A percentile compares a stretch with the other conserved stretches of the same genome.
phyloP scores from a whole-genome alignment of 139 green algal species.

The Tetraselmis striata region DNA sequence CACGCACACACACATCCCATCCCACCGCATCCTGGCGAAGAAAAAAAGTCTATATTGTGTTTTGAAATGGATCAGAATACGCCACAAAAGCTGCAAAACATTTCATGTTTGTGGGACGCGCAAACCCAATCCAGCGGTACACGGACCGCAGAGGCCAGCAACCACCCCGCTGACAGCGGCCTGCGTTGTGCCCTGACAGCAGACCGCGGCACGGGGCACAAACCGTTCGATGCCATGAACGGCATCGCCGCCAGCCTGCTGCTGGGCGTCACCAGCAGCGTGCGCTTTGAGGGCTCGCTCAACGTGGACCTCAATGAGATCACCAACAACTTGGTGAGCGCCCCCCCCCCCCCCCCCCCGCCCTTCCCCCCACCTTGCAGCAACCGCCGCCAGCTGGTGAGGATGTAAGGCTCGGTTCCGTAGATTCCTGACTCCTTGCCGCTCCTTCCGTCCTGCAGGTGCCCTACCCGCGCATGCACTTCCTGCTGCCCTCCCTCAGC shows the following conservation, averaged over 20 bases:
- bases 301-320: constrained; percentile 82
- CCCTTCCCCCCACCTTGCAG: constrained; percentile 32
- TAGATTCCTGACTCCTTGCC: background rate
- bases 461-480: constrained; percentile 63
- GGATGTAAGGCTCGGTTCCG: background rate
- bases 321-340: constrained; percentile 74
- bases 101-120: too few relatives aligned
- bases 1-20: too few relatives aligned
- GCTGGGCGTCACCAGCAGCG: constrained; percentile 61
- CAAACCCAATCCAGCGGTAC: too few relatives aligned
- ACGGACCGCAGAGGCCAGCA: too few relatives aligned
- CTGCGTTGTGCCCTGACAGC: too few relatives aligned
- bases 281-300: constrained; percentile 64
- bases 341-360: constrained; percentile 20
- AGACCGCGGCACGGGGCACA: constrained; percentile 10
- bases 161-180: too few relatives aligned
- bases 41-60: too few relatives aligned
- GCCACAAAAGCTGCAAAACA: too few relatives aligned
- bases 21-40: too few relatives aligned
- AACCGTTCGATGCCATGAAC: constrained; percentile 73
- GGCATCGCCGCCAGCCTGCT: constrained; percentile 64
- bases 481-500: constrained; percentile 58
- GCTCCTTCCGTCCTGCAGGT: constrained; percentile 6
- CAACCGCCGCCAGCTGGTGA: background rate
- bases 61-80: too few relatives aligned